A percentile compares a stretch with the other conserved stretches of the same genome.
Evolutionary conservation across 345 rosid species (phyloP).

Genomic region (Corymbia maculata): DNA sequence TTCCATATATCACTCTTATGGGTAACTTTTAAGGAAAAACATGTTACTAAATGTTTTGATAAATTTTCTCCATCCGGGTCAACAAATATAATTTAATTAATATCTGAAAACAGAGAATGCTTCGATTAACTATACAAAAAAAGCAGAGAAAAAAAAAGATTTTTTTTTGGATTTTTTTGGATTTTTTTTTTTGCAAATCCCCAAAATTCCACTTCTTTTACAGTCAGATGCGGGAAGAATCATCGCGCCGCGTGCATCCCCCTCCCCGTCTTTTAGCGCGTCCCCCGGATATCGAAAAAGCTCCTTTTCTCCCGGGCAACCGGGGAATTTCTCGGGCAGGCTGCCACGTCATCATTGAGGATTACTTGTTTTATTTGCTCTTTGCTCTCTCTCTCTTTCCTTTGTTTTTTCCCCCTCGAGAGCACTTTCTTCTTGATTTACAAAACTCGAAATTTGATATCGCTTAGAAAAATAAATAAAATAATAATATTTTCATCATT

Average conservation of each 20-base stretch:
- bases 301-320: background rate
- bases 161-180: background rate
- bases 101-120: background rate
- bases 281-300: background rate
- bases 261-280: background rate
- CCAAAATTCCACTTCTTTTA: background rate
- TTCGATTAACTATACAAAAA: background rate
- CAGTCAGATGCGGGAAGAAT: background rate
- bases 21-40: background rate
- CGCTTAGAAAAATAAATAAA: too few relatives aligned
- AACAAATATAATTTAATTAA: background rate
- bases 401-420: background rate
- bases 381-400: background rate
- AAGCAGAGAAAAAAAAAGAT: background rate
- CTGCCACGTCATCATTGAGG: background rate
- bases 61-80: background rate
- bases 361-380: background rate
- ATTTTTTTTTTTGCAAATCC: background rate
- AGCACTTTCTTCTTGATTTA: background rate
- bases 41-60: background rate
- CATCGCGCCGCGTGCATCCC: background rate
- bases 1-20: fast-evolving
- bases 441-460: too few relatives aligned
- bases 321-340: background rate
- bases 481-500: too few relatives aligned